Evolutionary conservation across 257 asterid genomes (phyloP), one percentile per base, ranked within the genome.

Genomic region (Linderniella brevidens): DNA sequence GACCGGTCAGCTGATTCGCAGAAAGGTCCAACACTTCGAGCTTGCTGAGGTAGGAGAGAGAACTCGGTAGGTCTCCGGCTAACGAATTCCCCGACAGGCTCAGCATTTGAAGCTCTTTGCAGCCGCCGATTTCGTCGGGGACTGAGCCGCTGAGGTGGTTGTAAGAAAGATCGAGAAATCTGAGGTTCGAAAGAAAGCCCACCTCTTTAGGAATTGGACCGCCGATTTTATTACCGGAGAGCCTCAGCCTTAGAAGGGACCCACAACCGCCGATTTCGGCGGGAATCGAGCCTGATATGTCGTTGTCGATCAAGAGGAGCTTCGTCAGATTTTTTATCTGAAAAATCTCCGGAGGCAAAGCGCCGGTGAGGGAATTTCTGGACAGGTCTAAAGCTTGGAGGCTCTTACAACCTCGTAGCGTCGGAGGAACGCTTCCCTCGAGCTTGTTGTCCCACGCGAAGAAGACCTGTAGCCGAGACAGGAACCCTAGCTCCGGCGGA

Each of bases 371-470:
- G 35, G 60, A 57, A 51, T 80, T 80, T 16, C 72, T 77, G 0
- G 93, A 74, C 51, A 80, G 68, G 53, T 80, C 93, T 62, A 80
- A 57, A 29, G 80, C 79, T 50, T 74, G 85, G 11, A 80, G 81
- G 69, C 88, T 80, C 48, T 51, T 51, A 70, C 82, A 74, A 48
- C 77, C 76, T 8, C 74, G 73, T 60, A 80, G 49, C 17, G 67
- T 57, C 6, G 69, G 58, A 3, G 93, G 87, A 56, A 80, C 69
- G 45, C 66, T 71, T 58, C 93, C 93, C 35, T 77, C 76, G 17
- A 80, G 77, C 74, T 63, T 74, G 67, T 80, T 80, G 60, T 78
- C 79, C 93, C 93, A 80, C 5, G 79, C 93, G 40, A 77, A 77
- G 62, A 80, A 74, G 19, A 80, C 72, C 7, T 51, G 69, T 15